These are phyloP conservation scores for Sarocladium brachiariae DNA, from an alignment of 2,329 filamentous ascomycete species.

Conservation along the genomic window DNA sequence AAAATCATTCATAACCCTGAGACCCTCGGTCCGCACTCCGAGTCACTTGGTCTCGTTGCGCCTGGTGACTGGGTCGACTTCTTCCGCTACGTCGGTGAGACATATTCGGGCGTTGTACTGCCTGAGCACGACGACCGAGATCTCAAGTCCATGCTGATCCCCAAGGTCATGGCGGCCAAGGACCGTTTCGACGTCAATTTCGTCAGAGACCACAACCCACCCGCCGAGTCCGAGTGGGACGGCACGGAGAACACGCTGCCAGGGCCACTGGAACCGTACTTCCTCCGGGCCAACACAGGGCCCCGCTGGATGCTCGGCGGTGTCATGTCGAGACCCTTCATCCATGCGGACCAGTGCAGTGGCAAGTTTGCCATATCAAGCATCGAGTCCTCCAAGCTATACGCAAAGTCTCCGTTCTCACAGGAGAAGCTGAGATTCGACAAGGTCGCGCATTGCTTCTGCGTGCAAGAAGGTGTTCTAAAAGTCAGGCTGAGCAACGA, in stretches of 20 bases:
- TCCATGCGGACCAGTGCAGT: conserved; percentile 37
- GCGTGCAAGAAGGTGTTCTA: conserved; percentile 38
- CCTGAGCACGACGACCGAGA: conserved; percentile 47
- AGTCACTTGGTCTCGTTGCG: conserved; percentile 46
- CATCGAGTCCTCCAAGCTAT: conserved; percentile 37
- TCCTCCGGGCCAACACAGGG: conserved; percentile 42
- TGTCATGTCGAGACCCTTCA: conserved; percentile 39
- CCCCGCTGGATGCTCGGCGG: conserved; percentile 39
- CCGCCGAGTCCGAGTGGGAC: conserved; percentile 35
- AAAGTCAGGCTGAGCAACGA: conserved; percentile 29
- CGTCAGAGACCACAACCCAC: conserved; percentile 38
- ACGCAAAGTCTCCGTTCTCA: conserved; percentile 27
- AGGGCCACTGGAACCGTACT: conserved; percentile 36
- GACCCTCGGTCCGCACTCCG: conserved; percentile 45
- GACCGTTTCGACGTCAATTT: conserved; percentile 51
- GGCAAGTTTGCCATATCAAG: conserved; percentile 47
- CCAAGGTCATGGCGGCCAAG: conserved; percentile 48
- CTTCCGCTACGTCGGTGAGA: conserved; percentile 50
- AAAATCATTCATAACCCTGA: conserved; percentile 49
- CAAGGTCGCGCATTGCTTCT: conserved; percentile 45
- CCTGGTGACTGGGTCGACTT: conserved; percentile 56
- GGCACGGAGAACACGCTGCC: conserved; percentile 33
- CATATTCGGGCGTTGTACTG: conserved; percentile 40
- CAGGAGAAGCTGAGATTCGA: conserved; percentile 33
- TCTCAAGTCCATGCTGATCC: conserved; percentile 41